Conservation (phyloP, 768 basidiomycete genomes). For the Lactarius hatsudake region DNA sequence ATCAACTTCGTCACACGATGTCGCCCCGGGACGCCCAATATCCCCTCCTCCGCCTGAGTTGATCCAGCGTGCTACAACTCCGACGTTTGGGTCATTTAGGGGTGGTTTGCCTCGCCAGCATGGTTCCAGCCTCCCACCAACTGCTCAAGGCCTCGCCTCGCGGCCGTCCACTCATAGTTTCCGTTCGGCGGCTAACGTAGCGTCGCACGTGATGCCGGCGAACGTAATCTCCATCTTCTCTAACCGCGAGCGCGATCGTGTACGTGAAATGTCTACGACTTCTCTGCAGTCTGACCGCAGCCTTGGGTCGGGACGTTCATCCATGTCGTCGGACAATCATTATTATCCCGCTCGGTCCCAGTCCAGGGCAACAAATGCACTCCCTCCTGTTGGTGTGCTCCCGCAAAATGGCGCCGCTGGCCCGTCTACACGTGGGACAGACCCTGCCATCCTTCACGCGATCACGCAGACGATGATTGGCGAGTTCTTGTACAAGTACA, state of each 20-base stretch:
- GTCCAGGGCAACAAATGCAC: slow-evolving; percentile 34
- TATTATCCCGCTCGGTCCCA: slow-evolving; percentile 44
- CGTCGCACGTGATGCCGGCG: slow-evolving; percentile 48
- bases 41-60: slow-evolving; percentile 93
- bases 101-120: slow-evolving; percentile 55
- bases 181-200: slow-evolving; percentile 66
- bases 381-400: slow-evolving; percentile 45
- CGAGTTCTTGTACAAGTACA: slow-evolving; percentile 98
- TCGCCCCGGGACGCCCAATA: slow-evolving; percentile 80
- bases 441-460: slow-evolving; percentile 88
- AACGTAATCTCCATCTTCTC: slow-evolving; percentile 42
- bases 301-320: slow-evolving; percentile 70
- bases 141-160: slow-evolving; percentile 61
- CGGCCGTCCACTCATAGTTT: slow-evolving; percentile 81
- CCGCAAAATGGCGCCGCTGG: slow-evolving; percentile 29
- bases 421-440: slow-evolving; percentile 46
- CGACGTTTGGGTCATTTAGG: slow-evolving; percentile 66
- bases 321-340: slow-evolving; percentile 76
- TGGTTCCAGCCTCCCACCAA: slow-evolving; percentile 76
- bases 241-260: slow-evolving; percentile 45
- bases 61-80: slow-evolving; percentile 87
- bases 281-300: slow-evolving; percentile 71
- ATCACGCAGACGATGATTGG: slow-evolving; percentile 99
- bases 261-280: slow-evolving; percentile 61
- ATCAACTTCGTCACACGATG: slow-evolving; percentile 49